These are phyloP conservation scores for Yamadazyma conglobata DNA, from an alignment of 1,139 yeast species.

Conservation along the genomic window DNA sequence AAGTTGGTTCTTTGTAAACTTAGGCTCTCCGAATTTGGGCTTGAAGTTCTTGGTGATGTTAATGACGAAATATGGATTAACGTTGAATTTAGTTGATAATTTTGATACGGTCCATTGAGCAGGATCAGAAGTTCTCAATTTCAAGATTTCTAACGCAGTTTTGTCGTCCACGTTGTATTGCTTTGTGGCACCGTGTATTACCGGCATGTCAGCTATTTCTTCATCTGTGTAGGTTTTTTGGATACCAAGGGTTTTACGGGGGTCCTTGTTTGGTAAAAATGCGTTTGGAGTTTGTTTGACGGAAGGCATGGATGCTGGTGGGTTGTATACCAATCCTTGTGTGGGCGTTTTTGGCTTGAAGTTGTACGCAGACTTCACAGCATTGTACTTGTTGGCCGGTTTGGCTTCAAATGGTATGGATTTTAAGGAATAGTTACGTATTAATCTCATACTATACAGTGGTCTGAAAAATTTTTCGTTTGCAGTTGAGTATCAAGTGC, in stretches of 20 bases:
- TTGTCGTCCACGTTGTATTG: conserved; percentile 59
- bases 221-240: conserved; percentile 30
- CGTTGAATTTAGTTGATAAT: conserved; percentile 59
- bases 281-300: conserved; percentile 60
- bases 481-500: too few species aligned
- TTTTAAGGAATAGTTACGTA: conserved; percentile 13
- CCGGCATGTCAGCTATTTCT: conserved; percentile 54
- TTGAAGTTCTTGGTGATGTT: conserved; percentile 12
- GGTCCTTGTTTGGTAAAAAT: conserved; percentile 65
- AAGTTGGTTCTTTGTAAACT: conserved; percentile 34
- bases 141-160: conserved; percentile 58
- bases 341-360: conserved; percentile 37
- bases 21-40: conserved; percentile 8
- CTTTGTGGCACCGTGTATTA: conserved; percentile 42
- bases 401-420: conserved; percentile 32
- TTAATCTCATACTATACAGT: conserved; percentile 5
- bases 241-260: conserved; percentile 42
- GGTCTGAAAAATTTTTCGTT: conserved; percentile 1
- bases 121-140: conserved; percentile 62
- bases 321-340: conserved; percentile 39
- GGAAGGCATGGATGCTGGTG: conserved; percentile 33
- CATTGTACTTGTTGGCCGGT: conserved; percentile 38
- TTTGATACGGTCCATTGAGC: conserved; percentile 61
- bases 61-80: conserved; percentile 20
- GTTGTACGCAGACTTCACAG: conserved; percentile 38